phyloP scores from a whole-genome alignment of 257 asterid genomes.

The Ilex asprella region DNA sequence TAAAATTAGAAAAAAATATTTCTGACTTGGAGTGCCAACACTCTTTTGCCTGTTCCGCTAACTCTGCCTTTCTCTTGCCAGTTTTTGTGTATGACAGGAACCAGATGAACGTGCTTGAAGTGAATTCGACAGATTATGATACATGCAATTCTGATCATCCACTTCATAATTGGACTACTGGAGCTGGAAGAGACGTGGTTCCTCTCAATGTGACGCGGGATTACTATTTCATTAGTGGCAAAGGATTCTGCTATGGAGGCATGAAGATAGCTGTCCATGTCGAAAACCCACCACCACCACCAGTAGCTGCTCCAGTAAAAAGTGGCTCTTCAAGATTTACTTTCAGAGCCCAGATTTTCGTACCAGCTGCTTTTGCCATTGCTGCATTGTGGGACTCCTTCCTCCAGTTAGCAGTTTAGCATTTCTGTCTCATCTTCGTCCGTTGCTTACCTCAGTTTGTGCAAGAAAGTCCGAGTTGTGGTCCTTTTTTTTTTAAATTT shows the following conservation, averaged over 20 bases:
- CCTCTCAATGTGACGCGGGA: slow-evolving; percentile 67
- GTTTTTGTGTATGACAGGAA: slow-evolving; percentile 72
- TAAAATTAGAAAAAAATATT: too few species aligned
- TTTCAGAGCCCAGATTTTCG: slow-evolving; percentile 30
- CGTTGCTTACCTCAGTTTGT: background rate
- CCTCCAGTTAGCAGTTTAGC: slow-evolving; percentile 11
- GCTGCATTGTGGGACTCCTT: slow-evolving; percentile 60
- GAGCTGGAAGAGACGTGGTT: slow-evolving; percentile 92
- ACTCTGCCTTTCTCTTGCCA: slow-evolving; percentile 17
- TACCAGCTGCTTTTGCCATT: slow-evolving; percentile 51
- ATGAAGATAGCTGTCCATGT: slow-evolving; percentile 63
- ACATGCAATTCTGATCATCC: slow-evolving; percentile 54
- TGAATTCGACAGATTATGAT: slow-evolving; percentile 62
- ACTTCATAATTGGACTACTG: slow-evolving; percentile 74
- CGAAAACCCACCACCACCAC: slow-evolving; percentile 66
- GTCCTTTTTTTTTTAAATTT: background rate
- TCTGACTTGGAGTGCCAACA: background rate
- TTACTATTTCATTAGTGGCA: slow-evolving; percentile 74
- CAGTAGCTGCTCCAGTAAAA: slow-evolving; percentile 29
- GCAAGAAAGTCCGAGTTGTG: background rate
- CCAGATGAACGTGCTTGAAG: slow-evolving; percentile 71
- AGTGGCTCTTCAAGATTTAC: slow-evolving; percentile 18
- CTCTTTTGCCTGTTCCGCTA: background rate
- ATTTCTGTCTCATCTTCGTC: background rate
- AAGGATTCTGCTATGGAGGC: slow-evolving; percentile 79